phyloP scores from a whole-genome alignment of 2,329 filamentous ascomycete species.

The Neofusicoccum ribis region DNA sequence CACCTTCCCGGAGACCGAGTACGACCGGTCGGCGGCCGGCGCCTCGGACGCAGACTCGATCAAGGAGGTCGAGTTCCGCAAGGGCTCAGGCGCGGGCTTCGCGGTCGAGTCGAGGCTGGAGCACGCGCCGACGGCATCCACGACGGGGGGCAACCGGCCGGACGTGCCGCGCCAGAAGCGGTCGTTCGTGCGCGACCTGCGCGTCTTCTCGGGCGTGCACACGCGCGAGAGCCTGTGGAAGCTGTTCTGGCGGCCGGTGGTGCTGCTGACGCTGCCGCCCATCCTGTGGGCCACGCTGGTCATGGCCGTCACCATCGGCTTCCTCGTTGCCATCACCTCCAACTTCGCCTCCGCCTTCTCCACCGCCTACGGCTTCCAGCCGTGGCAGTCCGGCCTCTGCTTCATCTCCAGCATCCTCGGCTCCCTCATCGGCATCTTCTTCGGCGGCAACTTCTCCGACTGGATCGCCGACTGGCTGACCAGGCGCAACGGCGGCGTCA shows the following conservation, averaged over 20 bases:
- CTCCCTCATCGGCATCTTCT: conserved; percentile 50
- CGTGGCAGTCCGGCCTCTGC: conserved; percentile 49
- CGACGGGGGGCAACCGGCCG: conserved; percentile 12
- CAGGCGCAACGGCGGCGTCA: conserved; percentile 28
- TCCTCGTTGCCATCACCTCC: conserved; percentile 43
- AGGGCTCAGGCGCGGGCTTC: background rate
- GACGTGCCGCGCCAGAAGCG: background rate
- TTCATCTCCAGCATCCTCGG: conserved; percentile 54
- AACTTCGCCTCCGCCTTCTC: conserved; percentile 33
- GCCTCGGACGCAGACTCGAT: background rate
- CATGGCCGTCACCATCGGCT: conserved; percentile 57
- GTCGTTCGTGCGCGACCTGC: conserved; percentile 29
- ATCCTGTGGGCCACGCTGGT: conserved; percentile 59
- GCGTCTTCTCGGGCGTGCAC: conserved; percentile 43
- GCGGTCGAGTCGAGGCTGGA: conserved; percentile 21
- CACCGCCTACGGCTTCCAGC: conserved; percentile 29
- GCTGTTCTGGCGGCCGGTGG: conserved; percentile 53
- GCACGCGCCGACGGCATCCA: too few species aligned
- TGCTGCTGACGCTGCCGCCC: conserved; percentile 52
- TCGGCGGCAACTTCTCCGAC: conserved; percentile 47
- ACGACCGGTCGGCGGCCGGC: conserved; percentile 33
- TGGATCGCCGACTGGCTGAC: conserved; percentile 33
- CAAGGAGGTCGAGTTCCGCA: background rate
- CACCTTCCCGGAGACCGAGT: conserved; percentile 58
- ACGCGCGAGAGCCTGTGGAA: conserved; percentile 51